Evolutionary conservation across 2,329 filamentous ascomycete genomes (phyloP), one percentile per base, ranked within the genome.

Genomic region (Alternaria consortialis): DNA sequence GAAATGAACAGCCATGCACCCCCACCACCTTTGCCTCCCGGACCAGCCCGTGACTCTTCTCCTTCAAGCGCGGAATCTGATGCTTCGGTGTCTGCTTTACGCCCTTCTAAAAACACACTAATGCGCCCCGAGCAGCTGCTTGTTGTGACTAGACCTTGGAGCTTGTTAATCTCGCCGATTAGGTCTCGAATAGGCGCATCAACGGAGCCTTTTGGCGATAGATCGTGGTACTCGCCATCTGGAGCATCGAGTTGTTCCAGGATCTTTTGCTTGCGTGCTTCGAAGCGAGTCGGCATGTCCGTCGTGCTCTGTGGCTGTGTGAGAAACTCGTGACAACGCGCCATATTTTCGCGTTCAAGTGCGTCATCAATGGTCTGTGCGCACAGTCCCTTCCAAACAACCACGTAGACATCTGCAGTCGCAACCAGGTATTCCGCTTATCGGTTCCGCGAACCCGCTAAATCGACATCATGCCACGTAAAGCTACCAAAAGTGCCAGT

Each of bases 101-200:
- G 82, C 1, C 94, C 94, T 80, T 97, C 94, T 1, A 96, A 82
- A 73, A 96, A 98, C 4, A 97, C 91, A 66, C 91, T 94, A 47
- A 96, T 87, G 53, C 94, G 85, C 0, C 94, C 94, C 2, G 93
- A 91, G 77, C 94, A 98, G 78, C 93, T 97, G 80, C 93, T 97
- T 3, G 94, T 97, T 2, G 94, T 97, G 34, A 96, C 93, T 40
- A 94, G 86, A 1, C 92, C 93, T 1, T 89, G 85, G 6, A 90
- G 74, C 1, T 72, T 77, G 78, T 98, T 98, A 76, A 98, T 90
- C 67, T 91, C 88, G 52, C 85, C 84, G 62, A 98, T 93, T 55
- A 97, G 82, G 23, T 89, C 84, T 47, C 90, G 86, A 67, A 98
- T 93, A 1, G 88, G 90, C 48, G 82, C 86, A 77, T 98, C 94